Conservation (phyloP, 345 rosid genomes). For the Bretschneidera sinensis region DNA sequence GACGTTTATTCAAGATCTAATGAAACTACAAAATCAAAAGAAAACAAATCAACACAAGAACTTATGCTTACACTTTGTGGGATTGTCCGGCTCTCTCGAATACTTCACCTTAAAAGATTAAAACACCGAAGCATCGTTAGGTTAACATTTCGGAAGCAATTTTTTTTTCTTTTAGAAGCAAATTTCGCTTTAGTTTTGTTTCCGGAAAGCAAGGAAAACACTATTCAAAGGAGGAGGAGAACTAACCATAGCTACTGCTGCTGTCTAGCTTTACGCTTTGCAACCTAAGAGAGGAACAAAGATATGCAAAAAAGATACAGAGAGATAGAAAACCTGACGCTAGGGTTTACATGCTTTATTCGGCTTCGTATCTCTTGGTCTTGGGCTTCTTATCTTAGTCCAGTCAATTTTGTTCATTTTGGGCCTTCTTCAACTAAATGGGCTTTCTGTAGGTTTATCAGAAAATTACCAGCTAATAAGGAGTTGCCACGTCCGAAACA, state of each 20-base stretch:
- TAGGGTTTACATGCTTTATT: conserved; percentile 14
- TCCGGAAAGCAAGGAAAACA: neutral
- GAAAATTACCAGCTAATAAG: too few relatives aligned
- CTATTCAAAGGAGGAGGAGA: neutral
- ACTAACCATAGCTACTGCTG: conserved; percentile 24
- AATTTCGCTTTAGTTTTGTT: neutral
- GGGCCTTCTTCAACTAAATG: neutral
- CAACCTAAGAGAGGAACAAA: neutral
- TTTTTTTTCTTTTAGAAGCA: too few relatives aligned
- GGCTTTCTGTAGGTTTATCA: too few relatives aligned
- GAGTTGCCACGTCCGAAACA: too few relatives aligned
- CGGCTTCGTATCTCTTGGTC: neutral
- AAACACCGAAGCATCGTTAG: neutral
- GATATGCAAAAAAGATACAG: too few relatives aligned
- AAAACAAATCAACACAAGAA: neutral
- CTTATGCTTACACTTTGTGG: conserved; percentile 52
- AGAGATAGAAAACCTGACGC: neutral
- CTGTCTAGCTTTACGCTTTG: conserved; percentile 1
- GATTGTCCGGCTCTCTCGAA: conserved; percentile 70
- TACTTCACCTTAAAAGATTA: conserved; percentile 54
- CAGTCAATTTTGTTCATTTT: neutral
- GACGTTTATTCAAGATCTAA: neutral
- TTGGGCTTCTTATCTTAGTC: neutral
- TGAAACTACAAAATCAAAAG: neutral
- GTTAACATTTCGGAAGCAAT: neutral